These are phyloP conservation scores for Parietichytrium sp. DNA, from an alignment of 108 stramenopile genomes.

Conservation along the genomic window DNA sequence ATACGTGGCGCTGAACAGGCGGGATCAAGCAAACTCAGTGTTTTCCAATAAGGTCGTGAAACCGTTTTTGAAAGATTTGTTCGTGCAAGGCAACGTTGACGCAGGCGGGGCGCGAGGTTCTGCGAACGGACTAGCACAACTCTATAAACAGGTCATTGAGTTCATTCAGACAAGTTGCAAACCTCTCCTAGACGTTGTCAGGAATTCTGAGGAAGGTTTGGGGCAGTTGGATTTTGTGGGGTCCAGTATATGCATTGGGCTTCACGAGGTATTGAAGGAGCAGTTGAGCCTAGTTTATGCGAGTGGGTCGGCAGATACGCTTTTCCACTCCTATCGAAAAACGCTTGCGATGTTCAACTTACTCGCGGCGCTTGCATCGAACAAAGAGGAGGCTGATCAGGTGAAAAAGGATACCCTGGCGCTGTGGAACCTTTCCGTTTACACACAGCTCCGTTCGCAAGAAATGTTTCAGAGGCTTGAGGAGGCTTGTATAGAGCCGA, in stretches of 20 bases:
- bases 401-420: background rate
- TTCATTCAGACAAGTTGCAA: conserved; percentile 30
- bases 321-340: conserved; percentile 19
- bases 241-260: background rate
- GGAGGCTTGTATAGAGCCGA: background rate
- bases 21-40: background rate
- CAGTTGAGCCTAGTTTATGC: conserved; percentile 3
- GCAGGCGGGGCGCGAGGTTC: conserved; percentile 8
- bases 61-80: background rate
- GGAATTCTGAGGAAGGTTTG: background rate
- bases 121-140: background rate
- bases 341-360: background rate
- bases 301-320: background rate
- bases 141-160: background rate
- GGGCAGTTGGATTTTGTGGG: background rate
- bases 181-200: background rate
- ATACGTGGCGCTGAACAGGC: background rate
- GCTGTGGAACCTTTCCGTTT: conserved; percentile 34
- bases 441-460: conserved; percentile 5
- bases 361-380: background rate
- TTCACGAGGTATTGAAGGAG: background rate
- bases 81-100: background rate
- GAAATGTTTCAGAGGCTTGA: conserved; percentile 17
- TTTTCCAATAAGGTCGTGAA: background rate
- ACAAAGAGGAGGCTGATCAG: background rate